phyloP scores from a whole-genome alignment of 2,329 filamentous ascomycete genomes.

The Fusarium mundagurra region DNA sequence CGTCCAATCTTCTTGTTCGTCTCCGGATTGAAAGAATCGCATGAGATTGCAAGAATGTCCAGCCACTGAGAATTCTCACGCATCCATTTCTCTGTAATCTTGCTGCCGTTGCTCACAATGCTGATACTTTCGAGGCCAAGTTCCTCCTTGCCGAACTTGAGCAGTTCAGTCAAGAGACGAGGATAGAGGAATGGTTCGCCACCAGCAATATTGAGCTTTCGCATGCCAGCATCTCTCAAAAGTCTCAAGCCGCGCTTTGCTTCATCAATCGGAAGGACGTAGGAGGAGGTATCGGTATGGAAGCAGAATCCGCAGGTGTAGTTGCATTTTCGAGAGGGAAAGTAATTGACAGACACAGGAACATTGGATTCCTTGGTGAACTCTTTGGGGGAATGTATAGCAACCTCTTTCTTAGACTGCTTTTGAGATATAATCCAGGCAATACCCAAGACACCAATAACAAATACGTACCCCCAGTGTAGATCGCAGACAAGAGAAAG shows the following conservation, averaged over 20 bases:
- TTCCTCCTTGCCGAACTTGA: not conserved
- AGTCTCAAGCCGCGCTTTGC: not conserved
- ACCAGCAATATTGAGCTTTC: not conserved
- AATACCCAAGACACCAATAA: not conserved
- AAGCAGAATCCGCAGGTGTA: not conserved
- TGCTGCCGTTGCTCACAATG: not conserved
- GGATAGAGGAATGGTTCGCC: not conserved
- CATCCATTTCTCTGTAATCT: not conserved
- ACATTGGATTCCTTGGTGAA: not conserved
- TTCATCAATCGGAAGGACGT: not conserved
- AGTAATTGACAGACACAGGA: not conserved
- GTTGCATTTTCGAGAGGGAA: not conserved
- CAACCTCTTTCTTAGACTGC: accelerated
- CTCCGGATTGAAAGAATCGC: not conserved
- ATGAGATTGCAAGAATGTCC: not conserved
- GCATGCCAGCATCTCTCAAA: not conserved
- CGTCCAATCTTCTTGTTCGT: not conserved
- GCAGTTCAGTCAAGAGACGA: not conserved
- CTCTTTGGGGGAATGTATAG: accelerated
- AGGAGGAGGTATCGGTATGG: not conserved
- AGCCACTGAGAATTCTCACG: not conserved
- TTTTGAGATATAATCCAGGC: too few species aligned
- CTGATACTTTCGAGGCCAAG: not conserved
- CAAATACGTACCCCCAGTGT: too few species aligned
- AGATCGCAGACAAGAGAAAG: not conserved